These are phyloP conservation scores for Auricularia heimuer DNA, from an alignment of 768 basidiomycete genomes.

Conservation along the genomic window DNA sequence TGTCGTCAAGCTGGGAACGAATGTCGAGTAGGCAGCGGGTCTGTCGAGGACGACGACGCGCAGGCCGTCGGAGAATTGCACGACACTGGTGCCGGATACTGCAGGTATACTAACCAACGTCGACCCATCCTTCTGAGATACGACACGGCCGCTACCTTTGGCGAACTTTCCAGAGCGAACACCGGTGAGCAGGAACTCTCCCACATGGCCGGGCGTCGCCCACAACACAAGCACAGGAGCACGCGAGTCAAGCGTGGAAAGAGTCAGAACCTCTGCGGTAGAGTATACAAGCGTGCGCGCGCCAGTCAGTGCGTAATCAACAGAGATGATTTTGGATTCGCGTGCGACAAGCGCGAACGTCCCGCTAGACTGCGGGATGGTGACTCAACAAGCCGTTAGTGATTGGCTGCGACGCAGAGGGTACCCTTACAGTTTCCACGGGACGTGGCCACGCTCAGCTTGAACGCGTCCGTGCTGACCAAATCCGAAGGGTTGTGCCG, in stretches of 20 bases:
- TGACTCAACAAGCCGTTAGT: neutral
- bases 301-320: neutral
- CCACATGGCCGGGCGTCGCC: neutral
- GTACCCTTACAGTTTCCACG: neutral
- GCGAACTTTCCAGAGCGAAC: neutral
- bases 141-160: neutral
- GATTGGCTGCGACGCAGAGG: neutral
- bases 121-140: neutral
- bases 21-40: neutral
- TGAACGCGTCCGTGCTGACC: constrained; percentile 6
- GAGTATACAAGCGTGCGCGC: neutral
- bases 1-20: neutral
- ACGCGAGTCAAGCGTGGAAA: neutral
- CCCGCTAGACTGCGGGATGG: constrained; percentile 3
- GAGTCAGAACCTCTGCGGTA: neutral
- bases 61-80: neutral
- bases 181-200: neutral
- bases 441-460: neutral
- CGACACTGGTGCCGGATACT: neutral
- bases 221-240: neutral
- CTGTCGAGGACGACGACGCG: neutral
- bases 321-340: neutral
- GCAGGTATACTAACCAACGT: neutral
- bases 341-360: neutral
- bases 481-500: constrained; percentile 29